Percentiles rank a stretch among this genome's conserved stretches.
phyloP scores from a whole-genome alignment of 164 flowering plant genomes.

The Vitis riparia region DNA sequence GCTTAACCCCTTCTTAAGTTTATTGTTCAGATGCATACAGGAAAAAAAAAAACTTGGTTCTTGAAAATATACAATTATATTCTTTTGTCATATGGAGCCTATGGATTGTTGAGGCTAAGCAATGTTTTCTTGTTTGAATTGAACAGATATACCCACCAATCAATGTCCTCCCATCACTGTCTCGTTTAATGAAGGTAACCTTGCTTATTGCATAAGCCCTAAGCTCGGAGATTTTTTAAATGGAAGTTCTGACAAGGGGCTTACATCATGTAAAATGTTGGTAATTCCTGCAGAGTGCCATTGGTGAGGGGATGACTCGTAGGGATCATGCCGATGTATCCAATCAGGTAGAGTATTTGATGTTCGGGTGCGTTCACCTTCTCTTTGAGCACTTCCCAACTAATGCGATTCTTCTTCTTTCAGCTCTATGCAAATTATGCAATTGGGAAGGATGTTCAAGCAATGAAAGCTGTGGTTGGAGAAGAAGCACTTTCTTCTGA shows the following conservation, averaged over 20 bases:
- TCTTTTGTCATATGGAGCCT: too few relatives aligned
- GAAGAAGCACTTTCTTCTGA: conserved; percentile 99
- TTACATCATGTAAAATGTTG: neutral
- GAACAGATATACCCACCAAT: conserved; percentile 95
- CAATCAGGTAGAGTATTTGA: conserved; percentile 63
- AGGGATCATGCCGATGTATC: conserved; percentile 97
- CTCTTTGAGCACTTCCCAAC: neutral
- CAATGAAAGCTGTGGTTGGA: conserved; percentile 99
- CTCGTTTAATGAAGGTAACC: conserved; percentile 93
- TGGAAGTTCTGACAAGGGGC: too few relatives aligned
- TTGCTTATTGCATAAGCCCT: neutral
- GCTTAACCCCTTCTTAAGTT: too few relatives aligned
- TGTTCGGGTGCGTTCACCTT: neutral
- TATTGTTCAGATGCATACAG: too few relatives aligned
- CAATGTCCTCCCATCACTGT: conserved; percentile 98
- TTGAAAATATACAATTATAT: too few relatives aligned
- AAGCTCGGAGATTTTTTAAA: neutral
- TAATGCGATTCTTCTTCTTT: neutral
- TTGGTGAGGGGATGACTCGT: conserved; percentile 98
- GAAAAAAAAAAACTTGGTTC: too few relatives aligned
- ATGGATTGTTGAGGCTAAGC: too few relatives aligned
- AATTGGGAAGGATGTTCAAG: conserved; percentile 98
- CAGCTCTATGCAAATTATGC: conserved; percentile 99
- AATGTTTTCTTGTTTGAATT: conserved; percentile 2
- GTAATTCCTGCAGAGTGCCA: conserved; percentile 76